phyloP scores from a whole-genome alignment of 768 basidiomycete species.

The Heimioporus sp. region DNA sequence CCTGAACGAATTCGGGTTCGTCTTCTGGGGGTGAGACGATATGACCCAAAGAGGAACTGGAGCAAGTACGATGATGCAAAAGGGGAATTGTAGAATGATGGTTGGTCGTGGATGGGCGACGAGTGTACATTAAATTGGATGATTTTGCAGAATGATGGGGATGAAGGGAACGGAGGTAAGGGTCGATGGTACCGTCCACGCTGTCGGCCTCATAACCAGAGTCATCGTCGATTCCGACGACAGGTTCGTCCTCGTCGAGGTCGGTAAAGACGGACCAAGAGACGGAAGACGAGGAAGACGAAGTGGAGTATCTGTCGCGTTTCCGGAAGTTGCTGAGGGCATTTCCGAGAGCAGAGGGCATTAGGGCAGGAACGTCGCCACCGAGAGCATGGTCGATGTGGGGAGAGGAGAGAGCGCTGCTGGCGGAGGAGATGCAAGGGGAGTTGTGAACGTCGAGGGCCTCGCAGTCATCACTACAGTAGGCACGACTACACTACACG shows the following conservation, averaged over 20 bases:
- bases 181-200: constrained; percentile 37
- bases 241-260: constrained; percentile 52
- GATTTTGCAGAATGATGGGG: constrained; percentile 34
- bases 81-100: constrained; percentile 58
- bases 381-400: constrained; percentile 51
- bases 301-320: constrained; percentile 52
- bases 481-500: constrained; percentile 50
- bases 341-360: constrained; percentile 54
- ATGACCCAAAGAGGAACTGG: constrained; percentile 32
- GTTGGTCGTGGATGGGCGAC: constrained; percentile 71
- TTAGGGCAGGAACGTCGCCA: constrained; percentile 66
- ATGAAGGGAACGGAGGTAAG: constrained; percentile 42
- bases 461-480: constrained; percentile 72
- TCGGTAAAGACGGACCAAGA: constrained; percentile 67
- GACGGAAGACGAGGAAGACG: constrained; percentile 65
- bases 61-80: constrained; percentile 51
- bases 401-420: constrained; percentile 69
- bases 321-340: constrained; percentile 45
- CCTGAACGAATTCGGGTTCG: constrained; percentile 38
- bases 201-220: constrained; percentile 29
- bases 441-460: constrained; percentile 55
- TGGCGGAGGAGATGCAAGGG: constrained; percentile 61
- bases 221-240: constrained; percentile 34
- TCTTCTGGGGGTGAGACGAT: constrained; percentile 44
- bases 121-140: constrained; percentile 60